Evolutionary conservation across 331 rosid species (phyloP).

Genomic region (Pyracantha coccinea): DNA sequence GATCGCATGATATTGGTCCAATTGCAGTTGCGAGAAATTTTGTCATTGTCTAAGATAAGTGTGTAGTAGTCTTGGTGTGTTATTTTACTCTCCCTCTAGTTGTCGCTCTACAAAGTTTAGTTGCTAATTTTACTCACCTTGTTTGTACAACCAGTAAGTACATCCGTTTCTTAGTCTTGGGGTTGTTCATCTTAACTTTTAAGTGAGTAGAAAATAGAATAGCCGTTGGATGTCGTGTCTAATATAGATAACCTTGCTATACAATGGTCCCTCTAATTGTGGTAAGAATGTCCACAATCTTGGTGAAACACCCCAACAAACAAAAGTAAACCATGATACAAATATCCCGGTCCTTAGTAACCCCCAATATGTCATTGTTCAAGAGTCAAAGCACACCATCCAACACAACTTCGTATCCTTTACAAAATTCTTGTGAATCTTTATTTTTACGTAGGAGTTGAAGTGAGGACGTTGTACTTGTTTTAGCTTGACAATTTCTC

Average conservation of each 20-base stretch:
- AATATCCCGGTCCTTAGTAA: background rate
- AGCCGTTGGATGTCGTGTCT: background rate
- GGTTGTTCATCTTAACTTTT: background rate
- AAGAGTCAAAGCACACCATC: background rate
- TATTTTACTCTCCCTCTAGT: background rate
- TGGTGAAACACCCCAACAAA: background rate
- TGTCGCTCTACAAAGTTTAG: background rate
- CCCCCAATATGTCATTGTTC: background rate
- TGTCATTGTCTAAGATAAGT: background rate
- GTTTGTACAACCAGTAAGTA: background rate
- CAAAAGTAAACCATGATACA: background rate
- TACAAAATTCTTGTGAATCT: background rate
- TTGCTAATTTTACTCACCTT: background rate
- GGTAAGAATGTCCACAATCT: background rate
- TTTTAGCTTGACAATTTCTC: background rate
- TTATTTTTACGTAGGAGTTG: background rate
- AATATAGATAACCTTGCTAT: background rate
- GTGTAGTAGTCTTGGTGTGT: background rate
- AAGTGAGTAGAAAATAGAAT: background rate
- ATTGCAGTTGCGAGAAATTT: background rate
- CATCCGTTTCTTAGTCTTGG: background rate
- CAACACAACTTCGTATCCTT: background rate
- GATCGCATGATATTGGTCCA: background rate
- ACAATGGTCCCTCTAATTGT: background rate
- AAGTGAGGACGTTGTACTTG: background rate